phyloP scores from a whole-genome alignment of 2,329 filamentous ascomycete genomes.

The Pyricularia grisea region DNA sequence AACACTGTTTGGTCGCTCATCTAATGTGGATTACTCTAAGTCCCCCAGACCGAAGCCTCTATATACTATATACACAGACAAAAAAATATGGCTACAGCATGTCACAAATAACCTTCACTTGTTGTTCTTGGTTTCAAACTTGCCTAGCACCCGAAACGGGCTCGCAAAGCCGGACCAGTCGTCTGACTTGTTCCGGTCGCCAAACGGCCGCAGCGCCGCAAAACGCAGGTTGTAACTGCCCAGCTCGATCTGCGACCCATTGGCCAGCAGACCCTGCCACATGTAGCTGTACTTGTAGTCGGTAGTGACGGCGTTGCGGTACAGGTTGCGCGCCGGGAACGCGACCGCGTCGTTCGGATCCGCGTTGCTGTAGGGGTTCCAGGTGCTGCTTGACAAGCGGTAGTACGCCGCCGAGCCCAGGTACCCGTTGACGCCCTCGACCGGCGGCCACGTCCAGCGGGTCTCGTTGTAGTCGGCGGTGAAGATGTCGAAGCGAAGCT shows the following conservation, averaged over 20 bases:
- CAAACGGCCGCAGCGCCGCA: conserved; percentile 6
- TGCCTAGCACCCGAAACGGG: not conserved
- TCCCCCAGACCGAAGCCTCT: not conserved
- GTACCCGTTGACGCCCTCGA: conserved; percentile 13
- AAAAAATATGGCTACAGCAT: not conserved
- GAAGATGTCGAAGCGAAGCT: conserved; percentile 19
- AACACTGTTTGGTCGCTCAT: too few species aligned
- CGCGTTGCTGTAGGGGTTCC: conserved; percentile 1
- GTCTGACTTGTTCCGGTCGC: conserved; percentile 4
- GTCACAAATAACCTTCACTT: not conserved
- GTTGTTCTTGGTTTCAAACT: not conserved
- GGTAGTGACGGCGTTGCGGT: conserved; percentile 11
- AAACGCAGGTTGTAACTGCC: conserved; percentile 8
- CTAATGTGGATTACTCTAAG: too few species aligned
- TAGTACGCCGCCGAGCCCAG: conserved; percentile 14
- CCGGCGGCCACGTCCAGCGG: conserved; percentile 16
- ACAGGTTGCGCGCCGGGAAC: conserved; percentile 8
- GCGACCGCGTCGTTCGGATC: not conserved
- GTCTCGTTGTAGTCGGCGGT: conserved; percentile 12
- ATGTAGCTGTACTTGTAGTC: conserved; percentile 8
- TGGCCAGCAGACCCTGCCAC: conserved; percentile 11
- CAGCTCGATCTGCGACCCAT: conserved; percentile 22
- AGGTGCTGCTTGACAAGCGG: not conserved
- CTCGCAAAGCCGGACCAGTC: conserved; percentile 3
- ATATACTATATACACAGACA: not conserved